A percentile compares a stretch with the other conserved stretches of the same genome.
Evolutionary conservation across 768 basidiomycete genomes (phyloP).

Genomic region (Auricularia sp.): DNA sequence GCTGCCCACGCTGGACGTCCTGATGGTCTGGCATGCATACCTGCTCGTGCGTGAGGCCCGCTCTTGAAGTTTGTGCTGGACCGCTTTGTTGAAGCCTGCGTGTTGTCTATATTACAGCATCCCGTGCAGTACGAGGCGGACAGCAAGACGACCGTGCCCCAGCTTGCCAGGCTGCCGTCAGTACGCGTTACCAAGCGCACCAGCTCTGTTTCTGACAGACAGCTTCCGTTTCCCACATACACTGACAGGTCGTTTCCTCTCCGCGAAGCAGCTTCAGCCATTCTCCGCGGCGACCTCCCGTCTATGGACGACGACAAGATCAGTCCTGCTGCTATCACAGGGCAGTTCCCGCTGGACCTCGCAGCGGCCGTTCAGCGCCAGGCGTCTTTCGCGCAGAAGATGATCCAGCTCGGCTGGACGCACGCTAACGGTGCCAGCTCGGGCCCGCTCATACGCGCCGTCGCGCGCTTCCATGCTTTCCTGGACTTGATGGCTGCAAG

Average conservation of each 20-base stretch:
- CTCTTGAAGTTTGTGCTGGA: not conserved
- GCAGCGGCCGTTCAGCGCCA: slow-evolving; percentile 11
- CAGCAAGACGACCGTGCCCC: not conserved
- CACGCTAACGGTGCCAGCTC: slow-evolving; percentile 4
- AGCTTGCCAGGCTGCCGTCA: not conserved
- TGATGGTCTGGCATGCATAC: slow-evolving; percentile 16
- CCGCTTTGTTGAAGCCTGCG: not conserved
- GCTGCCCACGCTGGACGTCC: slow-evolving; percentile 10
- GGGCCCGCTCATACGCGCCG: slow-evolving; percentile 5
- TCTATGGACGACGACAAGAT: not conserved
- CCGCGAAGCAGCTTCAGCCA: not conserved
- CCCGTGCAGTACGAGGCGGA: not conserved
- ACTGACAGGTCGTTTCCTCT: not conserved
- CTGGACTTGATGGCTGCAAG: slow-evolving; percentile 11
- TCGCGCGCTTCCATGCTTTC: slow-evolving; percentile 14
- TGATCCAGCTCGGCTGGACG: slow-evolving; percentile 11
- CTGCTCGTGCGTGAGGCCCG: slow-evolving; percentile 4
- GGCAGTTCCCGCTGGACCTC: slow-evolving; percentile 5
- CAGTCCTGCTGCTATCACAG: not conserved
- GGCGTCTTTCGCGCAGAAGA: slow-evolving; percentile 9
- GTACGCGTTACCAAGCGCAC: no score
- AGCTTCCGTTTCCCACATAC: not conserved
- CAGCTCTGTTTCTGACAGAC: no score
- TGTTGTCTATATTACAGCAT: not conserved
- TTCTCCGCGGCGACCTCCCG: not conserved